These are phyloP conservation scores for Phytomonas francai DNA, from an alignment of 208 protist species.

Conservation along the genomic window DNA sequence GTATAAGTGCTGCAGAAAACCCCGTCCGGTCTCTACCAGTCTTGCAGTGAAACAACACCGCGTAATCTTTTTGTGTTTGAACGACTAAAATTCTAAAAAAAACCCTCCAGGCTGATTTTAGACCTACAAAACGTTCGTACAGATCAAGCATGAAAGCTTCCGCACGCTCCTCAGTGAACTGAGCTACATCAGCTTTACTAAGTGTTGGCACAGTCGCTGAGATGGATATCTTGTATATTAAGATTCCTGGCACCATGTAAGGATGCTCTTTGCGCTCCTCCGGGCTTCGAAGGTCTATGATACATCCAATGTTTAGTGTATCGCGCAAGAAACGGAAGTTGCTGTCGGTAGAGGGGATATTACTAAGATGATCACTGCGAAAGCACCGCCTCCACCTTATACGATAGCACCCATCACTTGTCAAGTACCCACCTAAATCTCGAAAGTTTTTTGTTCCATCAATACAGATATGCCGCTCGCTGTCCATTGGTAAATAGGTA, in stretches of 20 bases:
- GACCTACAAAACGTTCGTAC: constrained; percentile 19
- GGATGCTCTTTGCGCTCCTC: constrained; percentile 15
- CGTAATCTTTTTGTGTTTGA: constrained; percentile 5
- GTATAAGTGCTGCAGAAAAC: constrained; percentile 23
- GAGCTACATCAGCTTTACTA: constrained; percentile 6
- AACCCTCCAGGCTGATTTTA: constrained; percentile 8
- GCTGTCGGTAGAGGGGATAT: constrained; percentile 9
- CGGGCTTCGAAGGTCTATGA: constrained; percentile 31
- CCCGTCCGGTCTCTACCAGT: constrained; percentile 54
- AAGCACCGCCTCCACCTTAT: constrained; percentile 17
- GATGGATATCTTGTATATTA: constrained; percentile 17
- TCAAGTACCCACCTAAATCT: constrained; percentile 36
- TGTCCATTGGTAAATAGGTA: constrained; percentile 11
- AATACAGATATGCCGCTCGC: constrained; percentile 5
- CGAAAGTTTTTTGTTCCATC: constrained; percentile 19
- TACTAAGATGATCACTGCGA: constrained; percentile 25
- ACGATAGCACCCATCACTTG: constrained; percentile 5
- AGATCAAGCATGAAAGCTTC: constrained; percentile 11
- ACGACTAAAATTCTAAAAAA: constrained; percentile 19
- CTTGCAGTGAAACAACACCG: constrained; percentile 45
- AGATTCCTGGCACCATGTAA: constrained; percentile 20
- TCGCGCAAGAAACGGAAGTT: constrained; percentile 7
- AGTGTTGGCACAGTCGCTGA: constrained; percentile 8
- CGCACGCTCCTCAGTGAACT: constrained; percentile 6
- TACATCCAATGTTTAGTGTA: constrained; percentile 15